These are phyloP conservation scores for Hymenoscyphus fructigenus DNA, from an alignment of 2,329 filamentous ascomycete species.

Conservation along the genomic window DNA sequence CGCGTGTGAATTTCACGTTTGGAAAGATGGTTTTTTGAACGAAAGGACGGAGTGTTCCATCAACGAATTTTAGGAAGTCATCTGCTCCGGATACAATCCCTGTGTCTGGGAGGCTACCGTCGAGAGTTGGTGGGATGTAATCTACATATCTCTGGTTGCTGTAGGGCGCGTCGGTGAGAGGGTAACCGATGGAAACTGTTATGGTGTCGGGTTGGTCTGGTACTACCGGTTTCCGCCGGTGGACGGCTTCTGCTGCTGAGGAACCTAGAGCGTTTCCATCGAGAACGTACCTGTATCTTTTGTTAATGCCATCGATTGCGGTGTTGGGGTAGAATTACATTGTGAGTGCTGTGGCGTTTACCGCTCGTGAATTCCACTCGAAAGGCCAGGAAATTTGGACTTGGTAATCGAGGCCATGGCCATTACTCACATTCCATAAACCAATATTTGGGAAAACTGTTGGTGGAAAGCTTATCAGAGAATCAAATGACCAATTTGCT, in stretches of 20 bases:
- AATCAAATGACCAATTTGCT: background rate
- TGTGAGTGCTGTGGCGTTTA: background rate
- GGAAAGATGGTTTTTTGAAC: background rate
- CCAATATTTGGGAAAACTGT: constrained; percentile 2
- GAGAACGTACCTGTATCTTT: constrained; percentile 3
- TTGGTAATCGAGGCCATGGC: constrained; percentile 1
- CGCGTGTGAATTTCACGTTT: background rate
- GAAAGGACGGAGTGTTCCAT: background rate
- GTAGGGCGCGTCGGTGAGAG: background rate
- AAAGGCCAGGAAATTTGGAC: constrained; percentile 2
- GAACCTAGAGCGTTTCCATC: constrained; percentile 1
- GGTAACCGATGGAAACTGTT: background rate
- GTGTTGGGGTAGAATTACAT: background rate
- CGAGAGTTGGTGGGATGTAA: background rate
- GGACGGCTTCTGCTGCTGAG: background rate
- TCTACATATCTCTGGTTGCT: background rate
- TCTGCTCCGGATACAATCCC: background rate
- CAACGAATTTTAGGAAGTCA: background rate
- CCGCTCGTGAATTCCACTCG: background rate
- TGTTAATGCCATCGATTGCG: too few relatives aligned
- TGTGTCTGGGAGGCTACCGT: background rate
- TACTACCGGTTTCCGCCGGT: background rate
- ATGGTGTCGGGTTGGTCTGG: background rate
- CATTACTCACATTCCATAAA: constrained; percentile 3
- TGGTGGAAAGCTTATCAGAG: background rate